Evolutionary conservation across 768 basidiomycete genomes (phyloP), one percentile per base, ranked within the genome.

Genomic region (Russula ochroleuca): DNA sequence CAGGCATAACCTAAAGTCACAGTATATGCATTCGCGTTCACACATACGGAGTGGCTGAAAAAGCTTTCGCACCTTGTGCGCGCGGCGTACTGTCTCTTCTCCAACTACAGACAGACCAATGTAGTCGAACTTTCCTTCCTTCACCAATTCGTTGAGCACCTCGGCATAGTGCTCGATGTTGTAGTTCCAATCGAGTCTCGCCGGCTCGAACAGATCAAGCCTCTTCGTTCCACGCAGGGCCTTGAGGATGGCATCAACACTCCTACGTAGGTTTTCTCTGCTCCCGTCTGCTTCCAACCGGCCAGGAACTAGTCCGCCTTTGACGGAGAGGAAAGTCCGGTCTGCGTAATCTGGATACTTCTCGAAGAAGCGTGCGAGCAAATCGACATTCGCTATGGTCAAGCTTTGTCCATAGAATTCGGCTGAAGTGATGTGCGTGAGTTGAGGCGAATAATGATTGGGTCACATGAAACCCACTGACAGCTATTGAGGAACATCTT

Each of bases 141-240:
- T 73, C 61, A 79, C 71, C 38, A 86, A 72, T 9, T 70, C 74
- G n/a, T 73, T 74, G n/a, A 88, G 76, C 14, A 72, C 73, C 43
- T 70, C 67, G 61, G 80, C 76, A 11, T 72, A 68, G 5, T 82
- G 77, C 71, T 86, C 84, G 64, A 86, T 70, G 0, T 79, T 61
- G 14, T 76, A 67, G 6, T 72, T 76, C 7, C 68, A 67, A 37
- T 83, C 82, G n/a, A 82, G 72, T 9, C 83, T 77, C 1, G 83
- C 81, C 31, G 75, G 74, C 70, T 87, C 75, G 72, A 81, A 89
- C 2, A 88, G 72, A 70, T 89, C 87, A 62, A 87, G 69, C 63
- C 77, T 79, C 73, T 83, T 84, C 62, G 75, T 79, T 21, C 79
- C 78, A 1, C 81, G 77, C 5, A 87, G 74, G 21, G 76, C 75